Base-by-base conservation (phyloP, 192 early-diverging fungal species). In the Rhizophagus prolifer region DNA sequence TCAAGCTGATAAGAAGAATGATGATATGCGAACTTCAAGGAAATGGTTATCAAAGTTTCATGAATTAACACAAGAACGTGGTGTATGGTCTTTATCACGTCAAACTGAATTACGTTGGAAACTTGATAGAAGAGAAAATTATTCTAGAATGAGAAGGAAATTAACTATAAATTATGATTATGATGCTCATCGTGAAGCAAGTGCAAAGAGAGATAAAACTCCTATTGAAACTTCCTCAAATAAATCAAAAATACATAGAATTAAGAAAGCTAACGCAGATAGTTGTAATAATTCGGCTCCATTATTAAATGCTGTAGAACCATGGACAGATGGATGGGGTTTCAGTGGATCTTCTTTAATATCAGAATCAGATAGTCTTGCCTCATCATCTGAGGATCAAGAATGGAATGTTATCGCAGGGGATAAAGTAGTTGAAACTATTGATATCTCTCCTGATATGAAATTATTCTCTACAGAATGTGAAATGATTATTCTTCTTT, bases 21-120 rank as follows among this genome's bases (percentile, higher is more conserved):
- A 76, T 5, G 19, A 68, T 30, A 54, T 34, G 9, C 19, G 75
- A 9, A 76, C 62, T 26, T 58, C 66, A 25, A 36, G 65, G 28
- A 76, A 38, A 68, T 76, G 75, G 75, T 26, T 68, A 38, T 76
- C 75, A 13, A 76, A 68, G 16, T 76, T 76, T 59, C 75, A 76
- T 59, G 75, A 76, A 54, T 68, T 76, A 23, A 76, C 75, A 31
- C 75, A 76, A 54, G 75, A 76, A 58, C 63, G 75, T 13, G 75
- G 75, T 5, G 75, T 47, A 2, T 76, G 75, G 75, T 69, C 65
- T 31, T 38, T 58, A 68, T 47, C 31, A 36, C 25, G 54, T 44
- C 41, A 76, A 23, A 21, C 23, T 13, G 75, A 76, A 25, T 41
- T 76, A 68, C 75, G 69, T 76, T 76, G 75, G 75, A 76, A 59